Conservation (phyloP, 768 basidiomycete species). For the Hydnomerulius pinastri region DNA sequence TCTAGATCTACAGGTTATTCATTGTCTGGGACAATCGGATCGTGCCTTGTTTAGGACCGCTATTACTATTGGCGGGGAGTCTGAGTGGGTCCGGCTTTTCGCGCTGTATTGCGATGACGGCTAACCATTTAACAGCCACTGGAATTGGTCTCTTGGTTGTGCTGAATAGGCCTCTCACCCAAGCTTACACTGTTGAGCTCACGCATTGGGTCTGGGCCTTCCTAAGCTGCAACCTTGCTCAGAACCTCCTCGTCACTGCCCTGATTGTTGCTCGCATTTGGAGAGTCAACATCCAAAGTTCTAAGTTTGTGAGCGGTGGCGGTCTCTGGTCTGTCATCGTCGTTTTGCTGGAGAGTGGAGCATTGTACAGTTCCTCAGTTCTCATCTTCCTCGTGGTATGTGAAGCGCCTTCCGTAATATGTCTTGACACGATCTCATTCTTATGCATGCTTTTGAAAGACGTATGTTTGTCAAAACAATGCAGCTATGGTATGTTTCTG, state of each 20-base stretch:
- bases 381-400: constrained; percentile 5
- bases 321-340: constrained; percentile 1
- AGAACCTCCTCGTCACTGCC: constrained; percentile 8
- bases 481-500: constrained; percentile 2
- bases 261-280: constrained; percentile 8
- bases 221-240: constrained; percentile 7
- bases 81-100: not conserved
- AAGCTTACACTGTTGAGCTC: constrained; percentile 1
- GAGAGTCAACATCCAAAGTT: not conserved
- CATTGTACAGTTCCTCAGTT: constrained; percentile 8
- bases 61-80: constrained; percentile 2
- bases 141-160: not conserved
- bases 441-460: too few relatives aligned
- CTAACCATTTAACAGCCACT: not conserved
- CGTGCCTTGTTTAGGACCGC: constrained; percentile 2
- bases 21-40: constrained; percentile 7
- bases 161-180: not conserved
- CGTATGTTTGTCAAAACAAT: constrained; percentile 5
- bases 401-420: not conserved
- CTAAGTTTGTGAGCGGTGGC: not conserved
- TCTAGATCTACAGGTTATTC: constrained; percentile 10
- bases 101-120: not conserved
- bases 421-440: not conserved
- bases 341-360: constrained; percentile 11
- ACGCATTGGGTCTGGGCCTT: constrained; percentile 5